These are phyloP conservation scores for Eucalyptus shirleyi DNA, from an alignment of 345 rosid species.

Conservation along the genomic window DNA sequence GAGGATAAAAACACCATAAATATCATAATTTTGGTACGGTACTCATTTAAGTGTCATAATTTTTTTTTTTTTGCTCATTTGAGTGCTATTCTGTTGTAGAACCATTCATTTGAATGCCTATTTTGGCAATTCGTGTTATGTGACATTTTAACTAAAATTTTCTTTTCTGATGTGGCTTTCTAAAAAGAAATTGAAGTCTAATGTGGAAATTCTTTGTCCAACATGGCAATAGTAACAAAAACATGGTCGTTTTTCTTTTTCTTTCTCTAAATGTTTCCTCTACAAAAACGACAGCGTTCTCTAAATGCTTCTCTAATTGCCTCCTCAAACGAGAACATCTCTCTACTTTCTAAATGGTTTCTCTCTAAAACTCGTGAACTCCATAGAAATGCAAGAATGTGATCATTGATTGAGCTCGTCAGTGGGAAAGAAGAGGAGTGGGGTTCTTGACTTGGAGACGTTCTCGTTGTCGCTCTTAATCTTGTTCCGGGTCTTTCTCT, in stretches of 20 bases:
- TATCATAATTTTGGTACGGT: accelerated
- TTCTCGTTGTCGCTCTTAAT: background rate
- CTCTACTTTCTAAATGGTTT: background rate
- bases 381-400: background rate
- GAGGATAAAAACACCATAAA: background rate
- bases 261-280: background rate
- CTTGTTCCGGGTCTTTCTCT: background rate
- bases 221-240: background rate
- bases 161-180: background rate
- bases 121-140: background rate
- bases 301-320: background rate
- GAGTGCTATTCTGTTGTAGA: accelerated
- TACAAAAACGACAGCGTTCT: background rate
- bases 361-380: background rate
- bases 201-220: background rate
- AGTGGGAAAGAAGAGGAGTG: background rate
- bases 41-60: too few species aligned
- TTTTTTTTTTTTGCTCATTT: background rate
- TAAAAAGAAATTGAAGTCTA: background rate
- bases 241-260: background rate
- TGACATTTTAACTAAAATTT: background rate
- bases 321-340: background rate
- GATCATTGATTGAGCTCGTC: background rate
- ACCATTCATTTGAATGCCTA: background rate
- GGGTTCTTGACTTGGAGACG: background rate